Percentiles rank a stretch among this genome's conserved stretches.
phyloP scores from a whole-genome alignment of 2,329 filamentous ascomycete species.

The Fusarium stilboides region DNA sequence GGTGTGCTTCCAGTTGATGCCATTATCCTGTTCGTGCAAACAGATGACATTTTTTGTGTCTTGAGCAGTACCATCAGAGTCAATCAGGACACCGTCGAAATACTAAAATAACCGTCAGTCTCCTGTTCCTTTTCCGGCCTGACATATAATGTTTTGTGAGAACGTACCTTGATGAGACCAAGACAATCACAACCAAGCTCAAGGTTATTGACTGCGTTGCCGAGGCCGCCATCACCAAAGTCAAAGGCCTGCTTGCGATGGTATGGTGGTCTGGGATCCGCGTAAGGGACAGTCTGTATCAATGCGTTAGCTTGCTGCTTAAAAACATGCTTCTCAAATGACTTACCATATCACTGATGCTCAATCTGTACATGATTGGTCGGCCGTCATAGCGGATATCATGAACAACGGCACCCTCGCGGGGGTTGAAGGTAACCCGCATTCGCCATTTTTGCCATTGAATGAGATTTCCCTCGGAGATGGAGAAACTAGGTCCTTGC shows the following conservation, averaged over 20 bases:
- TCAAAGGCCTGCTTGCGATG: conserved; percentile 80
- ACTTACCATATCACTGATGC: conserved; percentile 76
- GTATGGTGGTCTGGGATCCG: conserved; percentile 73
- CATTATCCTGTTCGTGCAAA: conserved; percentile 79
- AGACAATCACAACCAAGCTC: conserved; percentile 78
- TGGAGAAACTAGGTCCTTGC: conserved; percentile 57
- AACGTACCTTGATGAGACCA: conserved; percentile 67
- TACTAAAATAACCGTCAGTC: conserved; percentile 45
- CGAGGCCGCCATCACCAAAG: conserved; percentile 76
- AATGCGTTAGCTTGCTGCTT: not conserved
- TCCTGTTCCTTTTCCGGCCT: accelerated
- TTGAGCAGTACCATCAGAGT: conserved; percentile 56
- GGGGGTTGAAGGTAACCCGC: conserved; percentile 77
- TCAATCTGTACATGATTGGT: conserved; percentile 76
- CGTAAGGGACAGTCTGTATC: conserved; percentile 70
- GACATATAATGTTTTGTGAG: too few species aligned
- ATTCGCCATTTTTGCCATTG: conserved; percentile 78
- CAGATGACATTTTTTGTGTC: conserved; percentile 71
- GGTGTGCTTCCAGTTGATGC: conserved; percentile 80
- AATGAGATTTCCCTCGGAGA: conserved; percentile 61
- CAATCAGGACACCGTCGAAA: conserved; percentile 55
- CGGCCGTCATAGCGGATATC: conserved; percentile 77
- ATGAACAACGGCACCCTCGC: conserved; percentile 79
- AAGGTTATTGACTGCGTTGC: conserved; percentile 76
- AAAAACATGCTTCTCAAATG: accelerated